These are phyloP conservation scores for Neurospora crassa DNA, from an alignment of 2,329 filamentous ascomycete species.

Conservation along the genomic window DNA sequence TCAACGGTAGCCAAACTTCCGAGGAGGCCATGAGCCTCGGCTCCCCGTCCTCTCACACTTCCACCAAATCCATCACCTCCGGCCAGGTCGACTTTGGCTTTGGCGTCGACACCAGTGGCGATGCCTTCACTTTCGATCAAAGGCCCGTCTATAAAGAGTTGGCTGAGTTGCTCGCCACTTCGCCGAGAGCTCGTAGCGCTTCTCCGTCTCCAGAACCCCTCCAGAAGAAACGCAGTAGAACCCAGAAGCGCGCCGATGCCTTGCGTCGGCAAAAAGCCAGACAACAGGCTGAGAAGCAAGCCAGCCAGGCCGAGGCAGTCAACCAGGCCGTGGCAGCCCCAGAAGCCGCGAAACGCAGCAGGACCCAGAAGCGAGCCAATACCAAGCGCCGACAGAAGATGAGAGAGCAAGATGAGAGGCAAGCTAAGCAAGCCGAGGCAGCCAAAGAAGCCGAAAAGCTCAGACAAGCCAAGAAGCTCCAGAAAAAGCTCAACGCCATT, in stretches of 20 bases:
- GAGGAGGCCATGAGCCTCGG: not conserved
- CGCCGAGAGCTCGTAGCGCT: not conserved
- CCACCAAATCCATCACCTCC: not conserved
- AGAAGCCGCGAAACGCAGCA: too few species aligned
- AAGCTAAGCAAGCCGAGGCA: not conserved
- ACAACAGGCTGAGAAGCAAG: not conserved
- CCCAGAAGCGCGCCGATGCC: not conserved
- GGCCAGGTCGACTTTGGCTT: not conserved
- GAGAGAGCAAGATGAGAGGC: not conserved
- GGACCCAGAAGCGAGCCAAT: too few species aligned
- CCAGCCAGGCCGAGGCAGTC: not conserved
- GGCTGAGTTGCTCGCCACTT: not conserved
- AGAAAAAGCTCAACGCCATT: not conserved
- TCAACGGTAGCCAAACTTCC: not conserved
- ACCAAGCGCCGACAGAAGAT: too few species aligned
- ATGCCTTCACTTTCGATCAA: not conserved
- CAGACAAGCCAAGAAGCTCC: not conserved
- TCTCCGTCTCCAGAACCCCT: not conserved
- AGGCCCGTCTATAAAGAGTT: not conserved
- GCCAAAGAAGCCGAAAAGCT: not conserved
- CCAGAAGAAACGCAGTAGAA: not conserved
- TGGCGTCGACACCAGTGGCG: not conserved
- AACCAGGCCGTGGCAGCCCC: not conserved
- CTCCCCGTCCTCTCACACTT: not conserved
- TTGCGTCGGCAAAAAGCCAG: not conserved